Evolutionary conservation across 2,329 filamentous ascomycete genomes (phyloP).

Genomic region (Harringtonia lauricola): DNA sequence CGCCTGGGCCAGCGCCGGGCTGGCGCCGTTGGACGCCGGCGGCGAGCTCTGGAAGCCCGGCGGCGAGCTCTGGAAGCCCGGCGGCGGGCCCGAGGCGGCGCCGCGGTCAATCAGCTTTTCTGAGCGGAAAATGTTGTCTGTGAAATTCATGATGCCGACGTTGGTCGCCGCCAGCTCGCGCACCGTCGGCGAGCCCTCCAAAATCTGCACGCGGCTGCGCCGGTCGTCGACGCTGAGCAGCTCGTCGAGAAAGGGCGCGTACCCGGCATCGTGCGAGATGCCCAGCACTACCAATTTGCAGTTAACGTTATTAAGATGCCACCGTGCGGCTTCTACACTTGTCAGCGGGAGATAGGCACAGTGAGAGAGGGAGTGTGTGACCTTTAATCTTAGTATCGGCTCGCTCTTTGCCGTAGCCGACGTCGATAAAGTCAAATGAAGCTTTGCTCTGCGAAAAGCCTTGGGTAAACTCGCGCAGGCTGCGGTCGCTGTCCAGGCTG

Average conservation of each 20-base stretch:
- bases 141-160: slow-evolving; percentile 34
- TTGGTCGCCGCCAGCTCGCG: slow-evolving; percentile 36
- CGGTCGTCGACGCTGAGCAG: slow-evolving; percentile 33
- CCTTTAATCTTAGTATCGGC: slow-evolving; percentile 51
- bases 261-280: slow-evolving; percentile 49
- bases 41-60: not conserved
- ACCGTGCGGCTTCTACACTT: slow-evolving; percentile 35
- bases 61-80: not conserved
- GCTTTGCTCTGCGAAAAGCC: slow-evolving; percentile 50
- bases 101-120: slow-evolving; percentile 36
- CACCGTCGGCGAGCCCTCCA: slow-evolving; percentile 42
- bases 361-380: slow-evolving; percentile 19
- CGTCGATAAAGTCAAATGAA: slow-evolving; percentile 53
- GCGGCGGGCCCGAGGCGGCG: not conserved
- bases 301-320: slow-evolving; percentile 48
- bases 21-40: not conserved
- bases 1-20: slow-evolving; percentile 4
- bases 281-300: slow-evolving; percentile 52
- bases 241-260: slow-evolving; percentile 47
- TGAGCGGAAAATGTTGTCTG: slow-evolving; percentile 37
- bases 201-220: slow-evolving; percentile 35
- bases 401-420: slow-evolving; percentile 47
- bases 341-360: not conserved
- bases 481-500: slow-evolving; percentile 28
- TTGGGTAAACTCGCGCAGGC: slow-evolving; percentile 43